A percentile compares a stretch with the other conserved stretches of the same genome.
phyloP scores from a whole-genome alignment of 495 filamentous ascomycete species.

The Thermothielavioides terrestris region DNA sequence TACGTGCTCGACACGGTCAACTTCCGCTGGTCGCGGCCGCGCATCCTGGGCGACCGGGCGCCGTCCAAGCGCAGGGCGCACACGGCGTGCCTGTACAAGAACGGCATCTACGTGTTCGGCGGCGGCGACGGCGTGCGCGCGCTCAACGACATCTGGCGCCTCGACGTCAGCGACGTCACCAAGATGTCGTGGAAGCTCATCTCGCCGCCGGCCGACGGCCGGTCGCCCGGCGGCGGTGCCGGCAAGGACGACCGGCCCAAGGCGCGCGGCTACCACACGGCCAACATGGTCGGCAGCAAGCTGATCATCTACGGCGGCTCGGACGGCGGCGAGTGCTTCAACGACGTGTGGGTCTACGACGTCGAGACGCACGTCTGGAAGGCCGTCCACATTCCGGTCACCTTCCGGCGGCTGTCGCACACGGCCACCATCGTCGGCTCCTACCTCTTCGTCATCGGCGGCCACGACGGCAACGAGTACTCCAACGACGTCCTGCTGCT shows the following conservation, averaged over 20 bases:
- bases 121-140: conserved; percentile 57
- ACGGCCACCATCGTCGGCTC: conserved; percentile 58
- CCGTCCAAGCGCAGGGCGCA: conserved; percentile 53
- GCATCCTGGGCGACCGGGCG: conserved; percentile 41
- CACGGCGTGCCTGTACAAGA: conserved; percentile 57
- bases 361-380: conserved; percentile 49
- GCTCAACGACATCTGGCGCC: conserved; percentile 58
- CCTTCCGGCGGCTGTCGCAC: conserved; percentile 52
- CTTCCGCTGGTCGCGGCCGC: conserved; percentile 50
- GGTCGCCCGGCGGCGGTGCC: conserved; percentile 3
- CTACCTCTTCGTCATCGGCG: conserved; percentile 57
- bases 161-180: conserved; percentile 52
- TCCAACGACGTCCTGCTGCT: conserved; percentile 54
- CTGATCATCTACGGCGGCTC: conserved; percentile 59
- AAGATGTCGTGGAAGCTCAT: conserved; percentile 58
- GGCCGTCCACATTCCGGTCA: conserved; percentile 42
- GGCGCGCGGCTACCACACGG: conserved; percentile 57
- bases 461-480: conserved; percentile 60
- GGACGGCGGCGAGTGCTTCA: conserved; percentile 58
- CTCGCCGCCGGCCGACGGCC: conserved; percentile 26
- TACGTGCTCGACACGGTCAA: conserved; percentile 60
- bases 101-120: conserved; percentile 59
- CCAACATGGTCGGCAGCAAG: conserved; percentile 60
- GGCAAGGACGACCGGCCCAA: conserved; percentile 39
- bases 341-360: conserved; percentile 62